Evolutionary conservation across 1,284 basidiomycete genomes (phyloP).

Genomic region (Phellinidium pouzarii): DNA sequence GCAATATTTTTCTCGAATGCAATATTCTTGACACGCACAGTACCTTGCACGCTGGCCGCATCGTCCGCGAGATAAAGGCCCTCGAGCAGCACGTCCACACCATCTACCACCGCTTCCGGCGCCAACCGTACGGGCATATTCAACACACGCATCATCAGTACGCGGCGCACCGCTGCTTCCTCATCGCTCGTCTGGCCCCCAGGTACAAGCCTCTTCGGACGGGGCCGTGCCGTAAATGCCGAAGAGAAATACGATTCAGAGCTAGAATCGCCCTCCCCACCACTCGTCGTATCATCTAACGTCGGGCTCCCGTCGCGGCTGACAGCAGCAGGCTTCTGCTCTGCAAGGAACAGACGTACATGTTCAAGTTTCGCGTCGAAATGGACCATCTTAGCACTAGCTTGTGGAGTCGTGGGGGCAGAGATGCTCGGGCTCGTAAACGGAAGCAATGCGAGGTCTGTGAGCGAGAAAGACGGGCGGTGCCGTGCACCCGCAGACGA

Average conservation of each 20-base stretch:
- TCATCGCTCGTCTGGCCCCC: slow-evolving; percentile 7
- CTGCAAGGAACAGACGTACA: slow-evolving; percentile 88
- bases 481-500: slow-evolving; percentile 32
- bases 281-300: slow-evolving; percentile 57
- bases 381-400: slow-evolving; percentile 72
- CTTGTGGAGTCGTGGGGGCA: slow-evolving; percentile 26
- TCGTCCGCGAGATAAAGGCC: slow-evolving; percentile 56
- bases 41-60: slow-evolving; percentile 53
- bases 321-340: slow-evolving; percentile 91
- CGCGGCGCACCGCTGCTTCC: slow-evolving; percentile 27
- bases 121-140: slow-evolving; percentile 40
- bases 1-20: slow-evolving; percentile 86
- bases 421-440: slow-evolving; percentile 4
- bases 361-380: slow-evolving; percentile 90
- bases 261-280: slow-evolving; percentile 56
- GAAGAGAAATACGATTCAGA: slow-evolving; percentile 47
- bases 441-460: slow-evolving; percentile 1
- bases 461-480: slow-evolving; percentile 22
- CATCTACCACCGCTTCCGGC: slow-evolving; percentile 20
- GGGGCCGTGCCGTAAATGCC: slow-evolving; percentile 28
- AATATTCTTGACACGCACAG: slow-evolving; percentile 77
- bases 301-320: slow-evolving; percentile 87
- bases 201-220: background rate
- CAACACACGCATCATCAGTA: slow-evolving; percentile 44
- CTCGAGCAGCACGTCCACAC: slow-evolving; percentile 47